These are phyloP conservation scores for Protomyces lactucae-debilis DNA, from an alignment of 1,139 yeast species.

Conservation along the genomic window DNA sequence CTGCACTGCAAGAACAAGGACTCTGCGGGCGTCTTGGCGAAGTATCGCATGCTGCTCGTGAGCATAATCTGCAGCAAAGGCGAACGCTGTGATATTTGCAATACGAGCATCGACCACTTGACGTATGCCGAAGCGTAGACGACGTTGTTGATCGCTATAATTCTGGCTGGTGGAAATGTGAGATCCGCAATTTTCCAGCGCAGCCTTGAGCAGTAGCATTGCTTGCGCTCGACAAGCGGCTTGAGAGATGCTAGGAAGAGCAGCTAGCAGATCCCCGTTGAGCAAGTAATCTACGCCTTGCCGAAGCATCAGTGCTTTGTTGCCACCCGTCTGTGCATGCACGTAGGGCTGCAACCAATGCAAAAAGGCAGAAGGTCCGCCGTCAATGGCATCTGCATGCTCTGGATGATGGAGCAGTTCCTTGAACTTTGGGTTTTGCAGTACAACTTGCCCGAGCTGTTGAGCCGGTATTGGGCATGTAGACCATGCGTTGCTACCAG, in stretches of 20 bases:
- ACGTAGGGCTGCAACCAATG: constrained; percentile 12
- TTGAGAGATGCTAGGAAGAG: constrained; percentile 1
- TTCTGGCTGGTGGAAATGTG: background rate
- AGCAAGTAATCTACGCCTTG: background rate
- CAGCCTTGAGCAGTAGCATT: background rate
- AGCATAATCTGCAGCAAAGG: background rate
- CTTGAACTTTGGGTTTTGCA: constrained; percentile 8
- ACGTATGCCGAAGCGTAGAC: constrained; percentile 10
- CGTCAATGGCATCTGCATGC: background rate
- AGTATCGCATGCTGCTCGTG: background rate
- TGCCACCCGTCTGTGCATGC: constrained; percentile 13
- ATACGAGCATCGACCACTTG: constrained; percentile 3
- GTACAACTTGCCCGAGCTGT: constrained; percentile 13
- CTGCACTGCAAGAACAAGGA: constrained; percentile 8
- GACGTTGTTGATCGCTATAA: constrained; percentile 7
- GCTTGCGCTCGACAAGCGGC: constrained; percentile 4
- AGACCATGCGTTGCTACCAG: constrained; percentile 33
- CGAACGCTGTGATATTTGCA: background rate
- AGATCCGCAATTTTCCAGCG: background rate
- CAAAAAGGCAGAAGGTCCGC: background rate
- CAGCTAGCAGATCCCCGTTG: background rate
- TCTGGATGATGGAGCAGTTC: constrained; percentile 20
- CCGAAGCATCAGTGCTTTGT: constrained; percentile 2
- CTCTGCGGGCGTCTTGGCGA: background rate
- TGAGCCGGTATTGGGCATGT: constrained; percentile 25